These are phyloP conservation scores for Aphanomyces invadans DNA, from an alignment of 352 stramenopile genomes.

Conservation along the genomic window DNA sequence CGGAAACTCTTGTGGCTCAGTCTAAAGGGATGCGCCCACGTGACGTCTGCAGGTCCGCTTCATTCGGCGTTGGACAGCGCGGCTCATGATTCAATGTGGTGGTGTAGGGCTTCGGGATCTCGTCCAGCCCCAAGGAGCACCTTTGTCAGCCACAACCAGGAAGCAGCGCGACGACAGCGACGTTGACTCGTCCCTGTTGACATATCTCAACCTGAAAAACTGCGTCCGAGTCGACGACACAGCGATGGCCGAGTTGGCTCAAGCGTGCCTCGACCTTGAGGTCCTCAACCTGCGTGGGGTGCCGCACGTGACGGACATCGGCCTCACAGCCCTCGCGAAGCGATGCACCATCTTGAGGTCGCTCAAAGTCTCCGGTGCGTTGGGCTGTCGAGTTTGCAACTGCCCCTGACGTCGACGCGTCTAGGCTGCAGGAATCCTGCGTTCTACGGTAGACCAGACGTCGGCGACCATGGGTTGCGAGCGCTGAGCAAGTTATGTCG, in stretches of 20 bases:
- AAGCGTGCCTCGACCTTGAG: conserved; percentile 31
- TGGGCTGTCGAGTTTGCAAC: too few species aligned
- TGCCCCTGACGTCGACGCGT: too few species aligned
- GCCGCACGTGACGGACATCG: conserved; percentile 46
- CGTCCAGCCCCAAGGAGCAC: not conserved
- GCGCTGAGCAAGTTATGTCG: conserved; percentile 49
- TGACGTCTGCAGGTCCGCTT: conserved; percentile 44
- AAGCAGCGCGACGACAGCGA: conserved; percentile 31
- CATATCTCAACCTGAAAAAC: conserved; percentile 46
- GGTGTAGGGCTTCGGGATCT: conserved; percentile 25
- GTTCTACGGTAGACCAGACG: conserved; percentile 18
- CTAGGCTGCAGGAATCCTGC: conserved; percentile 14
- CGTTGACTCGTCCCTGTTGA: conserved; percentile 18
- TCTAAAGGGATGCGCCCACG: conserved; percentile 37
- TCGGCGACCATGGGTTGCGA: conserved; percentile 36
- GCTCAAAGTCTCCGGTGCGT: conserved; percentile 45
- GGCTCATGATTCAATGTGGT: too few species aligned
- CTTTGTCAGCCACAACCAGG: not conserved
- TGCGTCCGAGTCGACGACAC: conserved; percentile 43
- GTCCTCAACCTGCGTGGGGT: conserved; percentile 52
- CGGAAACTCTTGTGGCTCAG: conserved; percentile 34
- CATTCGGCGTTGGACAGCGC: too few species aligned
- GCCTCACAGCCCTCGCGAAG: conserved; percentile 42
- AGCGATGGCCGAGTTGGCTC: conserved; percentile 32
- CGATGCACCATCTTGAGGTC: conserved; percentile 34